Evolutionary conservation across 2,329 filamentous ascomycete genomes (phyloP), one percentile per base, ranked within the genome.

Genomic region (Colletotrichum tamarilloi): DNA sequence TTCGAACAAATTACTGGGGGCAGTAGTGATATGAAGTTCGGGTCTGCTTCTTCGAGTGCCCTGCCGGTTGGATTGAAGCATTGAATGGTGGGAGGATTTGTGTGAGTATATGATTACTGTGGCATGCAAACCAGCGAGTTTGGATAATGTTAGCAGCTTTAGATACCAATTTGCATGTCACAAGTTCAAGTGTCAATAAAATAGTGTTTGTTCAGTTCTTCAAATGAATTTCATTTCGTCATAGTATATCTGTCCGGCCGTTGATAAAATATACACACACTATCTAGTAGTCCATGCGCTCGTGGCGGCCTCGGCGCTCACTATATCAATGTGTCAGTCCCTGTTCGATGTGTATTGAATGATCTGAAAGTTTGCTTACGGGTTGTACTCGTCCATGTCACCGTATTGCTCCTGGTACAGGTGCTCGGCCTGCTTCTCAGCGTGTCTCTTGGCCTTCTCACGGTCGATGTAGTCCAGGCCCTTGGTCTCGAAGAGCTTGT

Each of bases 401-500:
- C 86, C 85, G 81, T 93, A 92, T 80, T 92, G 90, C 76, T 89
- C 77, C 42, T 92, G 88, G 79, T 93, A 93, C 80, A 92, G 83
- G 53, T 87, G 76, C 81, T 90, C 83, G 55, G 87, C 90, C 78
- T 90, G 87, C 82, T 88, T 77, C 82, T 87, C 86, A 67, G 90
- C 90, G 70, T 91, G 87, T 76, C 86, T 84, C 81, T 90, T 89
- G 72, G 90, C 90, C 81, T 86, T 84, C 81, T 91, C 86, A 74
- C 84, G 82, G 82, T 92, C 90, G 73, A 88, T 77, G 73, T 85
- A 86, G 81, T 92, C 88, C 75, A 91, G 81, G n/a, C 91, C 91
- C 86, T 92, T 92, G 77, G 89, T 91, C 87, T 93, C 94, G 77
- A 89, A 87, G 38, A 95, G 88, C 84, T 92, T 93, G 86, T 96